These are phyloP conservation scores for Scorias spongiosa DNA, from an alignment of 2,329 filamentous ascomycete species.

Conservation along the genomic window DNA sequence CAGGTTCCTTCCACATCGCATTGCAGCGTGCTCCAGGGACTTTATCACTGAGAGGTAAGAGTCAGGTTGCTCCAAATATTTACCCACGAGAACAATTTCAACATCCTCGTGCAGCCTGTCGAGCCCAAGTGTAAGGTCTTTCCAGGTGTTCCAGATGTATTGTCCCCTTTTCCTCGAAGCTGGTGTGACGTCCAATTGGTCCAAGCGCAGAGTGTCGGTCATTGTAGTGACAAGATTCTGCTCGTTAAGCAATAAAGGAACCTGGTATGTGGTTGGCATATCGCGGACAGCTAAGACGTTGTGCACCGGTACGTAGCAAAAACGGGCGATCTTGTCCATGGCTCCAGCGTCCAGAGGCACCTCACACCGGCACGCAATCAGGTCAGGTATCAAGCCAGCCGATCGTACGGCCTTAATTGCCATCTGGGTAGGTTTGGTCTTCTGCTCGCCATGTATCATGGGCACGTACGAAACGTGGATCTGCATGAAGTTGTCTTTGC, in stretches of 20 bases:
- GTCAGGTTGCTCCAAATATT: slow-evolving; percentile 75
- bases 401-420: slow-evolving; percentile 74
- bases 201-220: slow-evolving; percentile 48
- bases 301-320: slow-evolving; percentile 71
- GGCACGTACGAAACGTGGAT: slow-evolving; percentile 86
- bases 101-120: slow-evolving; percentile 54
- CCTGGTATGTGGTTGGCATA: slow-evolving; percentile 83
- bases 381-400: slow-evolving; percentile 47
- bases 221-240: slow-evolving; percentile 62
- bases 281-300: slow-evolving; percentile 81
- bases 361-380: slow-evolving; percentile 88
- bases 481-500: slow-evolving; percentile 68
- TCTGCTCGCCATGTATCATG: slow-evolving; percentile 61
- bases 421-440: slow-evolving; percentile 93
- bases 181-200: slow-evolving; percentile 33
- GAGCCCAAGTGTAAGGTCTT: slow-evolving; percentile 50
- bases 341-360: slow-evolving; percentile 56
- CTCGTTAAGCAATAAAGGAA: slow-evolving; percentile 77
- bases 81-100: slow-evolving; percentile 76
- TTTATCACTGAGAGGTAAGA: slow-evolving; percentile 76
- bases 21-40: slow-evolving; percentile 77
- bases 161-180: slow-evolving; percentile 46
- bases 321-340: slow-evolving; percentile 74
- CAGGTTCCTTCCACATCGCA: slow-evolving; percentile 68
- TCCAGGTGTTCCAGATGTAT: slow-evolving; percentile 67